These are phyloP conservation scores for Parasarocladium wereldwijsianum DNA, from an alignment of 2,329 filamentous ascomycete genomes.

Conservation along the genomic window DNA sequence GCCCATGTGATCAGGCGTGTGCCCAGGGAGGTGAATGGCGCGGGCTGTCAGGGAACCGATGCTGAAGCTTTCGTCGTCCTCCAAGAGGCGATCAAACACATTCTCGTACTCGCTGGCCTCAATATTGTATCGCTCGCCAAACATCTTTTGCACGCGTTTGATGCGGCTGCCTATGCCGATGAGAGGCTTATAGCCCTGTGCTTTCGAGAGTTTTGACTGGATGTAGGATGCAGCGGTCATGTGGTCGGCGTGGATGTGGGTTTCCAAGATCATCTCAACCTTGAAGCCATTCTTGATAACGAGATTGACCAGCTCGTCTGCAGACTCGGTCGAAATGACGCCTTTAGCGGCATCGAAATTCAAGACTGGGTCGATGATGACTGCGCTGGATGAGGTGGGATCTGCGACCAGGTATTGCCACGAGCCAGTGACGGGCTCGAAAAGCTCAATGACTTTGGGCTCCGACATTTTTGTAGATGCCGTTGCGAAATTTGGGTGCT, in stretches of 20 bases:
- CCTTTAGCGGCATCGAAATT: constrained; percentile 32
- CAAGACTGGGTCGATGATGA: constrained; percentile 48
- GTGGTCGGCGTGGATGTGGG: constrained; percentile 47
- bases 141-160: constrained; percentile 30
- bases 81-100: constrained; percentile 37
- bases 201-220: constrained; percentile 24
- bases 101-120: constrained; percentile 22
- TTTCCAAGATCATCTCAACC: constrained; percentile 41
- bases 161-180: constrained; percentile 44
- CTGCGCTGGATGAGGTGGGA: constrained; percentile 27
- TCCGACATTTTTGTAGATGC: constrained; percentile 10
- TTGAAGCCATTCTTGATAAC: constrained; percentile 29
- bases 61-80: constrained; percentile 36
- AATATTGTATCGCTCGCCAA: constrained; percentile 33
- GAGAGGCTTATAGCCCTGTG: constrained; percentile 19
- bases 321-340: constrained; percentile 31
- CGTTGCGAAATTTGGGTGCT: constrained; percentile 1
- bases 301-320: constrained; percentile 33
- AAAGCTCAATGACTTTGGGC: constrained; percentile 22
- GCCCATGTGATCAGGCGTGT: constrained; percentile 46
- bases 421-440: constrained; percentile 28
- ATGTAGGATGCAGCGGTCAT: constrained; percentile 44
- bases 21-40: constrained; percentile 41
- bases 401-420: constrained; percentile 49
- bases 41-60: constrained; percentile 30